These are phyloP conservation scores for Fusarium sp. DNA, from an alignment of 2,329 filamentous ascomycete genomes.

Conservation along the genomic window DNA sequence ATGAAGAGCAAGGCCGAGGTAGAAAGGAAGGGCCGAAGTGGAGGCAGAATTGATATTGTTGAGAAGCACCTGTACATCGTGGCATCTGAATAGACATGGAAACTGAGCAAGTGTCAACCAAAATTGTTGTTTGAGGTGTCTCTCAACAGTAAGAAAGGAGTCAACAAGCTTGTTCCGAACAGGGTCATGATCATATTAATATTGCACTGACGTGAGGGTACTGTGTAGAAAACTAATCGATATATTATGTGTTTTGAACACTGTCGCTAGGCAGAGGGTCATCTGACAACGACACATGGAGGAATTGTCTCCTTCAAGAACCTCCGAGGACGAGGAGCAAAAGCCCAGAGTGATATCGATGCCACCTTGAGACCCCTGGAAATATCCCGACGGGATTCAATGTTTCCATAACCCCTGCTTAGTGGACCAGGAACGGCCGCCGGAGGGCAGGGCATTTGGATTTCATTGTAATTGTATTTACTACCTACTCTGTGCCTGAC, in stretches of 20 bases:
- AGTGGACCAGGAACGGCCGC: conserved; percentile 10
- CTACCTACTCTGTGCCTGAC: not conserved
- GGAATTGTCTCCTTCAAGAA: conserved; percentile 15
- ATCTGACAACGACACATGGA: conserved; percentile 1
- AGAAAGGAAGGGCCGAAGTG: conserved; percentile 22
- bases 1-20: conserved; percentile 2
- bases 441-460: conserved; percentile 1
- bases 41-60: not conserved
- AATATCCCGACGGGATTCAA: conserved; percentile 9
- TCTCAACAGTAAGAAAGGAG: not conserved
- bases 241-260: not conserved
- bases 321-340: not conserved
- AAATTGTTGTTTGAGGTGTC: not conserved
- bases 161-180: not conserved
- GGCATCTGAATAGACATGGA: not conserved
- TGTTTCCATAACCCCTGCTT: not conserved
- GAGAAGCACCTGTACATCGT: not conserved
- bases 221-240: conserved; percentile 3
- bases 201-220: not conserved
- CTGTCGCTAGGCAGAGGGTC: not conserved
- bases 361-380: conserved; percentile 12
- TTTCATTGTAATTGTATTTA: not conserved
- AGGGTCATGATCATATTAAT: not conserved
- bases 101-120: not conserved
- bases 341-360: not conserved